phyloP scores from a whole-genome alignment of 441 rosid genomes.

The Arabidopsis hybrid region DNA sequence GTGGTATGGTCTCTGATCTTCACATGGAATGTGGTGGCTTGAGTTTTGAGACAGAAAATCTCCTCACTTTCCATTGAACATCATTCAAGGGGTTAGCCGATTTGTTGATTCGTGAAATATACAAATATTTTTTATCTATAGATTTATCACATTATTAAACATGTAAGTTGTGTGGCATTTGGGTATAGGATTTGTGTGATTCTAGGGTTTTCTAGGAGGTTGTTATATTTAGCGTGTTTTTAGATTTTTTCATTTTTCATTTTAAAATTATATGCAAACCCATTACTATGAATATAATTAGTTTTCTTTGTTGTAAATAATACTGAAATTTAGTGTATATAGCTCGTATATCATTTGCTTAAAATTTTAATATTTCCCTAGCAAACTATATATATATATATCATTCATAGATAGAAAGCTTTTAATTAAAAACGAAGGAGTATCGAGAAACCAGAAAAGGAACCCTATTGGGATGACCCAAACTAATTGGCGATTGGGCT shows the following conservation, averaged over 20 bases:
- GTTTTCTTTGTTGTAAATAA: slow-evolving; percentile 22
- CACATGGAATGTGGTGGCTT: slow-evolving; percentile 57
- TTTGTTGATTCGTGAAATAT: slow-evolving; percentile 42
- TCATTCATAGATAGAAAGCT: too few species aligned
- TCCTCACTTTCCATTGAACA: slow-evolving; percentile 56
- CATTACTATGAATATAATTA: slow-evolving; percentile 11
- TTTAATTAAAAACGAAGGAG: too few species aligned
- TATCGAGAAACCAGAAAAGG: neutral
- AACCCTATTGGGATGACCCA: slow-evolving; percentile 10
- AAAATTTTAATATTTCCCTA: neutral
- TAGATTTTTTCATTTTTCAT: neutral
- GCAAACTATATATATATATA: neutral
- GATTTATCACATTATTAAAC: slow-evolving; percentile 30
- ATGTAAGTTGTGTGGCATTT: slow-evolving; percentile 37
- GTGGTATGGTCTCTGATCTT: slow-evolving; percentile 43
- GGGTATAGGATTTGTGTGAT: slow-evolving; percentile 36
- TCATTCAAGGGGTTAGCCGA: slow-evolving; percentile 10
- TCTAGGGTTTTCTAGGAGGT: slow-evolving; percentile 34
- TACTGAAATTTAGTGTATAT: neutral
- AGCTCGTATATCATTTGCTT: neutral
- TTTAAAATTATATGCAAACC: slow-evolving; percentile 7
- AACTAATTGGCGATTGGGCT: neutral
- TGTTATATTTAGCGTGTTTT: slow-evolving; percentile 19
- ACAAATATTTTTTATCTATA: slow-evolving; percentile 7
- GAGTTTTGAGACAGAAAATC: slow-evolving; percentile 60